phyloP scores from a whole-genome alignment of 2,329 filamentous ascomycete species.

The Rhynchosporium graminicola region DNA sequence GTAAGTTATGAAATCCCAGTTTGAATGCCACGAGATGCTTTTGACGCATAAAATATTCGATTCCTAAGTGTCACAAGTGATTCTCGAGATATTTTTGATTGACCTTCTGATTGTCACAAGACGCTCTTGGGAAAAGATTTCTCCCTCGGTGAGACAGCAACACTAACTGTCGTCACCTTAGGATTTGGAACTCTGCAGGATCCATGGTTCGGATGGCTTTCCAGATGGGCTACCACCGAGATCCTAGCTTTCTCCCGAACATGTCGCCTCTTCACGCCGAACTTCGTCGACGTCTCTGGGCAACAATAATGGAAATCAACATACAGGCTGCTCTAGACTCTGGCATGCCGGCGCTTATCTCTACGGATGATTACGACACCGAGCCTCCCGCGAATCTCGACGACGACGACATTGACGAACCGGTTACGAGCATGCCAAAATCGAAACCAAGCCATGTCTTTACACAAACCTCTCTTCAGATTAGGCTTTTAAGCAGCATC shows the following conservation, averaged over 20 bases:
- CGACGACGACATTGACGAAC: slow-evolving; percentile 52
- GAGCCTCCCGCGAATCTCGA: slow-evolving; percentile 52
- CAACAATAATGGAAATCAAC: slow-evolving; percentile 56
- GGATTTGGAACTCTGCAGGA: slow-evolving; percentile 53
- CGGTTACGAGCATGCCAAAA: slow-evolving; percentile 25
- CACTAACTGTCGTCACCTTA: no score
- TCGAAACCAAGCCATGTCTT: slow-evolving; percentile 38
- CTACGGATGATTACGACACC: slow-evolving; percentile 52
- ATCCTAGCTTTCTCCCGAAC: slow-evolving; percentile 51
- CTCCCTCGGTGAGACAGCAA: no score
- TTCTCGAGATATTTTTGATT: no score
- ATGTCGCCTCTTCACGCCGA: slow-evolving; percentile 53
- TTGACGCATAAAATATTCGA: no score
- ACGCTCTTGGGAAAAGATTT: no score
- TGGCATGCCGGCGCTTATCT: slow-evolving; percentile 52
- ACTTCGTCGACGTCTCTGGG: slow-evolving; percentile 58
- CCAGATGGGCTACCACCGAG: slow-evolving; percentile 59
- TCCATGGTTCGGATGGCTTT: slow-evolving; percentile 55
- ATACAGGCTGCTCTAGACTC: slow-evolving; percentile 53
- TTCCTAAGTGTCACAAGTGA: no score
- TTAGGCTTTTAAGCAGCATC: slow-evolving; percentile 49
- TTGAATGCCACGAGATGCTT: no score
- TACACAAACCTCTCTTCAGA: slow-evolving; percentile 53
- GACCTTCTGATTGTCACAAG: no score
- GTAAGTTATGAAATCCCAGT: no score